Evolutionary conservation across 257 asterid species (phyloP), one percentile per base, ranked within the genome.

Genomic region (Galeopsis tetrahit): DNA sequence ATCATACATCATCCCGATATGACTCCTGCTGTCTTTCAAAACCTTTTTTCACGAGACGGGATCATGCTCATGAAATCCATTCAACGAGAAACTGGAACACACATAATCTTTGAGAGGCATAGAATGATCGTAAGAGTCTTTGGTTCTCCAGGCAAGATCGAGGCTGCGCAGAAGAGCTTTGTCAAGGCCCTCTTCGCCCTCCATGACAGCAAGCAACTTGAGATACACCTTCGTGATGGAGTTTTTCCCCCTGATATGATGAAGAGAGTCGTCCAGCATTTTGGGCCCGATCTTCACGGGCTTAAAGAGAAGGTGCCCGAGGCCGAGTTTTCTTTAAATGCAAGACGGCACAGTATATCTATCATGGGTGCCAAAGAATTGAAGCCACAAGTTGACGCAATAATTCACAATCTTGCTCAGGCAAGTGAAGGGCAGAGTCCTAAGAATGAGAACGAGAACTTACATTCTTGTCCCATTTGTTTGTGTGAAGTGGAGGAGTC

Each of bases 1-100:
- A 67, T 60, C 40, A 31, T 95, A 63, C 79, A 83, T 10, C 88
- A 95, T 69, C 80, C 82, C 6, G 87, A 77, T 28, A 74, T 95
- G 67, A 89, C 90, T 14, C 92, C 96, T 2, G 33, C 87, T 3
- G 89, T 92, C 36, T 69, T 88, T 46, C 97, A 87, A 79, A 63
- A 74, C 53, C 89, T 95, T 7, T 91, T 84, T 75, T 84, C 96
- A 38, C 82, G 93, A 15, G 99, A 92, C 21, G 99, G 98, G 4
- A 2, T 60, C 49, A 13, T 9, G 69, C 88, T 89, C 57, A 78
- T 85, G 90, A 84, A 75, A 73, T 80, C 85, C 43, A 81, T 87
- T 73, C 90, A 84, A 74, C 76, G 69, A 77, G 92, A 82, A 69
- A 88, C 93, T 3, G 88, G 88, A 60, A 78, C 94, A 49, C 76